Conservation (phyloP, 2,329 filamentous ascomycete species). For the Zalaria sp. region DNA sequence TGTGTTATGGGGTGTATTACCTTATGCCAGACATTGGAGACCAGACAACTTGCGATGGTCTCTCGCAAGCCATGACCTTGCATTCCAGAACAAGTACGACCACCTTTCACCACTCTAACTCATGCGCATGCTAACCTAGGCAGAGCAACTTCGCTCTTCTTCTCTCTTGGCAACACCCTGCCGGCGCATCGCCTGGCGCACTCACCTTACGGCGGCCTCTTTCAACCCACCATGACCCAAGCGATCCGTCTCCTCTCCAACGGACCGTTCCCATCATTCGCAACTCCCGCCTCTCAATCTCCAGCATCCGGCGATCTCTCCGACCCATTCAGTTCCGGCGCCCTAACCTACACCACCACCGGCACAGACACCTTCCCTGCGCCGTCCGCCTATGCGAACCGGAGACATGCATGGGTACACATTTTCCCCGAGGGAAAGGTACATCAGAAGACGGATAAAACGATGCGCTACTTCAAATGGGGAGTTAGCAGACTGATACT, state of each 20-base stretch:
- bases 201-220: slow-evolving; percentile 68
- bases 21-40: slow-evolving; percentile 56
- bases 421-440: slow-evolving; percentile 93
- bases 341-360: slow-evolving; percentile 50
- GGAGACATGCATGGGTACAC: slow-evolving; percentile 75
- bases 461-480: slow-evolving; percentile 97
- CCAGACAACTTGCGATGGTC: slow-evolving; percentile 73
- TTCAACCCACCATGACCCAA: slow-evolving; percentile 78
- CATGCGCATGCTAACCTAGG: neutral
- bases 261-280: slow-evolving; percentile 7
- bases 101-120: neutral
- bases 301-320: slow-evolving; percentile 15
- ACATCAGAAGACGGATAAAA: slow-evolving; percentile 66
- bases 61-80: slow-evolving; percentile 88
- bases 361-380: slow-evolving; percentile 52
- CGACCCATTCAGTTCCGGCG: slow-evolving; percentile 42
- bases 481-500: slow-evolving; percentile 82
- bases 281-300: slow-evolving; percentile 1
- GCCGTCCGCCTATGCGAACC: slow-evolving; percentile 55
- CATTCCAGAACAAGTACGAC: slow-evolving; percentile 69
- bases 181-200: slow-evolving; percentile 74
- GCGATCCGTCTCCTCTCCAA: slow-evolving; percentile 69
- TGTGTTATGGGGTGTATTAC: slow-evolving; percentile 81
- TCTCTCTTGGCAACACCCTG: slow-evolving; percentile 76
- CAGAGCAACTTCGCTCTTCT: slow-evolving; percentile 63